Conservation (phyloP, 2,329 filamentous ascomycete genomes). For the Aspergillus uvarum region DNA sequence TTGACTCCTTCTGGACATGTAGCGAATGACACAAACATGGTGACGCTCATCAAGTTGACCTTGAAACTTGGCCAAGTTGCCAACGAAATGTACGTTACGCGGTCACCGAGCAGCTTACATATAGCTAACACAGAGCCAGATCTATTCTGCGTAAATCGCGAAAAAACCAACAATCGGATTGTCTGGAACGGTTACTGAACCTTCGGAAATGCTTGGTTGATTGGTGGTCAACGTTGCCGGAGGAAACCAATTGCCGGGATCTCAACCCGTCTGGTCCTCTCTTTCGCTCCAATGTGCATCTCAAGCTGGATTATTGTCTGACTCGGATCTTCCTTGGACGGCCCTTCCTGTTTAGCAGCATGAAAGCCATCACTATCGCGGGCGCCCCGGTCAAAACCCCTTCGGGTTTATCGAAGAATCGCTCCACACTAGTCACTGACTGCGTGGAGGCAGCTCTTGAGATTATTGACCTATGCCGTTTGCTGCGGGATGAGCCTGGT, state of each 20-base stretch:
- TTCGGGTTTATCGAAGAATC: constrained; percentile 35
- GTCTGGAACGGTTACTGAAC: constrained; percentile 41
- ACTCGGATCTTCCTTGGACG: constrained; percentile 56
- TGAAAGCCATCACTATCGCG: constrained; percentile 27
- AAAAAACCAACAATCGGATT: constrained; percentile 41
- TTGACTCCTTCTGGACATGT: constrained; percentile 44
- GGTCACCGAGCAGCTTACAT: no score
- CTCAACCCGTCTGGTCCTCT: constrained; percentile 42
- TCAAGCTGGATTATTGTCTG: constrained; percentile 55
- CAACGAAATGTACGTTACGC: constrained; percentile 39
- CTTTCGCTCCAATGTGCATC: constrained; percentile 52
- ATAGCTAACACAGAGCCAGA: constrained; percentile 30
- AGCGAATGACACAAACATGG: constrained; percentile 49
- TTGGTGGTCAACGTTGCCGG: constrained; percentile 45
- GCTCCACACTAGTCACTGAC: constrained; percentile 48
- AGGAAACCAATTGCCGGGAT: constrained; percentile 42
- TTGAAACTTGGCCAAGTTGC: constrained; percentile 42
- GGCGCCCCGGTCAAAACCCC: constrained; percentile 28
- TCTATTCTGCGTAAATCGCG: constrained; percentile 41
- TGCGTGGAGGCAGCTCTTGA: constrained; percentile 55
- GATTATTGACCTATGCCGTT: constrained; percentile 52
- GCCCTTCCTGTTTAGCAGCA: constrained; percentile 52
- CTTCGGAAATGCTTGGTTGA: constrained; percentile 41
- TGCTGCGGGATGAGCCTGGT: constrained; percentile 52
- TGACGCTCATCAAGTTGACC: constrained; percentile 49